Evolutionary conservation across 306 rosid genomes (phyloP).

Genomic region (Sechiopsis laciniata): DNA sequence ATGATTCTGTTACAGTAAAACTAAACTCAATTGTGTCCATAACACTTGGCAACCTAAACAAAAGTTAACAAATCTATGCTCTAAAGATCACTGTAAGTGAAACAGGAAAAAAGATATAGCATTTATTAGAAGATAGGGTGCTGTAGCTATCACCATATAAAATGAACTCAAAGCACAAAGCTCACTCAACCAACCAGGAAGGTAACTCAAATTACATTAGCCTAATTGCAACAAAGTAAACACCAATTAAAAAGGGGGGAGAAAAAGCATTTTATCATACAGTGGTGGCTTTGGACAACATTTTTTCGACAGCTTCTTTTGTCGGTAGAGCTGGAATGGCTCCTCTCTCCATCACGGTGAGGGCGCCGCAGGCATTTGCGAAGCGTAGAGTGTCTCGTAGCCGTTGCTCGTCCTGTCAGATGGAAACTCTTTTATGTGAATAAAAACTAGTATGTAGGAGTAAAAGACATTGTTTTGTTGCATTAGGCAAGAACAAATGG

Average conservation of each 20-base stretch:
- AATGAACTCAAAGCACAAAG: not conserved
- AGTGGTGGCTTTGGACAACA: slow-evolving; percentile 35
- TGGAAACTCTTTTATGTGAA: not conserved
- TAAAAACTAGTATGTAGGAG: not conserved
- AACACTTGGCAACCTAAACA: slow-evolving; percentile 20
- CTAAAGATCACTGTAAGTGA: too few relatives aligned
- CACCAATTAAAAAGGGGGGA: not conserved
- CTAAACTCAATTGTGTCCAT: slow-evolving; percentile 9
- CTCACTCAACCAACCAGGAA: not conserved
- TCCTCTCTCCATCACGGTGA: slow-evolving; percentile 74
- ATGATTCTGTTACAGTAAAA: not conserved
- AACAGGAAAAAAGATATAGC: not conserved
- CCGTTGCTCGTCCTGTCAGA: slow-evolving; percentile 52
- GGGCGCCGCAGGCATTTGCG: slow-evolving; percentile 77
- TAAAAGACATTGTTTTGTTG: not conserved
- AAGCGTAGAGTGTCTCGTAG: slow-evolving; percentile 59
- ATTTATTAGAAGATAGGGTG: slow-evolving; percentile 18
- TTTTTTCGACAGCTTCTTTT: slow-evolving; percentile 48
- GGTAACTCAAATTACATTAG: slow-evolving; percentile 16
- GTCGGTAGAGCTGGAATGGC: slow-evolving; percentile 88
- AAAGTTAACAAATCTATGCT: not conserved
- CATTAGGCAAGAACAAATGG: not conserved
- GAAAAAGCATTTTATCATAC: not conserved
- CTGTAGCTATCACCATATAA: slow-evolving; percentile 5
- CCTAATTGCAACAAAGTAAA: slow-evolving; percentile 20